Evolutionary conservation across 345 rosid genomes (phyloP).

Genomic region (Eutrema japonicum): DNA sequence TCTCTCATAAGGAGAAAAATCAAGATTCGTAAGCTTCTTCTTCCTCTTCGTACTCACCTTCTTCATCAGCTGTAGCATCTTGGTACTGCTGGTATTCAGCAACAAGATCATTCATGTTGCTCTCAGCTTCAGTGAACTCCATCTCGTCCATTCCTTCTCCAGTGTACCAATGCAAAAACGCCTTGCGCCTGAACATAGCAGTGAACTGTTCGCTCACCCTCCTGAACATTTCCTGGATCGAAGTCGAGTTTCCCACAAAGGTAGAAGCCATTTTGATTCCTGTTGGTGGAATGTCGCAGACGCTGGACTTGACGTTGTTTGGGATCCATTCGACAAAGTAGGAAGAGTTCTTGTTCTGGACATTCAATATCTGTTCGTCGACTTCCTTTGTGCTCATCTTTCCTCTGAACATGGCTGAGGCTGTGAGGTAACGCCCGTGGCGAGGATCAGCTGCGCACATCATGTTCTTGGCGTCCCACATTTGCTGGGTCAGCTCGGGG

Average conservation of each 20-base stretch:
- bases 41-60: constrained; percentile 74
- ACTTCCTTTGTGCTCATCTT: constrained; percentile 99
- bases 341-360: constrained; percentile 96
- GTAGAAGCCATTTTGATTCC: constrained; percentile 56
- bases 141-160: constrained; percentile 99
- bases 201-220: constrained; percentile 99
- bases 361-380: constrained; percentile 91
- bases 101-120: constrained; percentile 96
- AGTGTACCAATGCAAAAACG: constrained; percentile 96
- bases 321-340: constrained; percentile 99
- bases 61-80: constrained; percentile 93
- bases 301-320: constrained; percentile 57
- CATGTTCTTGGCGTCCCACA: constrained; percentile 99
- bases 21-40: constrained; percentile 52
- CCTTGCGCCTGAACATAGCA: constrained; percentile 96
- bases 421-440: constrained; percentile 96
- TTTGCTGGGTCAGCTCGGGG: constrained; percentile 61
- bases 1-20: background rate
- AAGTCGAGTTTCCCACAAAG: constrained; percentile 76
- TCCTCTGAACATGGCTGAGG: constrained; percentile 96
- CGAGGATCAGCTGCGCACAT: constrained; percentile 99
- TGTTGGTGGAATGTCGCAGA: constrained; percentile 55
- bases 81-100: constrained; percentile 97
- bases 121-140: constrained; percentile 98
- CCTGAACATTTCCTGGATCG: constrained; percentile 98